These are phyloP conservation scores for Rostrohypoxylon terebratum DNA, from an alignment of 495 filamentous ascomycete species.

Conservation along the genomic window DNA sequence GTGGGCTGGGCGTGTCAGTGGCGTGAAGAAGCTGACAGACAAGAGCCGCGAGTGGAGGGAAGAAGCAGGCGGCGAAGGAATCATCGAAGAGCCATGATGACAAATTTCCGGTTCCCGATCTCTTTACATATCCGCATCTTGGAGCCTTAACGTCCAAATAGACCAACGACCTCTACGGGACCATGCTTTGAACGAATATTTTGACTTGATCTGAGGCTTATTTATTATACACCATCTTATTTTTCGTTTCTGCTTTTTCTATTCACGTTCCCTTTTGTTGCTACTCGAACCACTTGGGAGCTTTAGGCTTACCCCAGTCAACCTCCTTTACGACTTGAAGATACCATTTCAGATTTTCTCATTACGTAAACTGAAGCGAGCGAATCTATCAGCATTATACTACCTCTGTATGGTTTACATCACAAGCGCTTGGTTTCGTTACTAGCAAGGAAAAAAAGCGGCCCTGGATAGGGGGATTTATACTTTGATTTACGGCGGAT, in stretches of 20 bases:
- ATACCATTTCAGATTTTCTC: slow-evolving; percentile 45
- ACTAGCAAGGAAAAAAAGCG: slow-evolving; percentile 1
- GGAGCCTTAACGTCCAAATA: slow-evolving; percentile 31
- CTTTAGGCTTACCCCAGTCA: slow-evolving; percentile 15
- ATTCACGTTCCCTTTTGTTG: slow-evolving; percentile 23
- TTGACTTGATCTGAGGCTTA: slow-evolving; percentile 26
- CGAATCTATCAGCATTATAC: slow-evolving; percentile 22
- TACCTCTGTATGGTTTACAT: slow-evolving; percentile 33
- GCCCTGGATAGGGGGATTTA: slow-evolving; percentile 30
- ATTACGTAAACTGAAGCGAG: slow-evolving; percentile 27
- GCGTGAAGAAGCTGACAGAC: slow-evolving; percentile 81
- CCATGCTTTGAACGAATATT: slow-evolving; percentile 45
- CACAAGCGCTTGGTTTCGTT: slow-evolving; percentile 31
- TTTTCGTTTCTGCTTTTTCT: slow-evolving; percentile 18
- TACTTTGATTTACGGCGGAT: slow-evolving; percentile 34
- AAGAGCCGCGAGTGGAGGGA: slow-evolving; percentile 88
- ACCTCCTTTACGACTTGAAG: slow-evolving; percentile 37
- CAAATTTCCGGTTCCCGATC: slow-evolving; percentile 20
- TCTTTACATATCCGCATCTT: slow-evolving; percentile 19
- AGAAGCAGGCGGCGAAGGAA: slow-evolving; percentile 78
- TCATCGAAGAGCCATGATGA: slow-evolving; percentile 79
- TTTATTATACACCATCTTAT: slow-evolving; percentile 18
- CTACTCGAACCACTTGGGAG: slow-evolving; percentile 6
- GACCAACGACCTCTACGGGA: slow-evolving; percentile 43
- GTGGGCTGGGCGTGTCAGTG: slow-evolving; percentile 83